These are phyloP conservation scores for Saccharum spontaneum DNA, from an alignment of 176 grass and related monocot genomes.

Conservation along the genomic window DNA sequence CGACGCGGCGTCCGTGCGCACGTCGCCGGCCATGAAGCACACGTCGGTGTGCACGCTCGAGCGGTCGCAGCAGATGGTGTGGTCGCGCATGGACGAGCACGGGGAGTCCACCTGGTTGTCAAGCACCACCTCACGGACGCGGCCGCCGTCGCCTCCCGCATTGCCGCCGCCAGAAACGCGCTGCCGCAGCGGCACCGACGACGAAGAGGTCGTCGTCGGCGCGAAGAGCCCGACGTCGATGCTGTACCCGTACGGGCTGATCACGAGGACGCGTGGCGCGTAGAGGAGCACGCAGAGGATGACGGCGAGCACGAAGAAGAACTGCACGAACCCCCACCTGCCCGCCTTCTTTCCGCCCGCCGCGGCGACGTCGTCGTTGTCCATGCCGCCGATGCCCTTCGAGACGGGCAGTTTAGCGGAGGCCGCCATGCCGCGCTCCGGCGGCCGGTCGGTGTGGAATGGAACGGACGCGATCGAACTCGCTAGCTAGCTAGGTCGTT, in stretches of 20 bases:
- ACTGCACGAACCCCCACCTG: conserved; percentile 2
- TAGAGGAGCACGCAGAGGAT: conserved; percentile 49
- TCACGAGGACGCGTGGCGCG: conserved; percentile 26
- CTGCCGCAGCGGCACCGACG: background rate
- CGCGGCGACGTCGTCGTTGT: background rate
- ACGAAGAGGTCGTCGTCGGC: background rate
- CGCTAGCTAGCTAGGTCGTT: background rate
- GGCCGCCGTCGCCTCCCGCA: background rate
- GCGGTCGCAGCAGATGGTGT: conserved; percentile 80
- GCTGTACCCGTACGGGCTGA: background rate
- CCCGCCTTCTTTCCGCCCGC: background rate
- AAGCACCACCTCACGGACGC: background rate
- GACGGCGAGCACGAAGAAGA: conserved; percentile 52
- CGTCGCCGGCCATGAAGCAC: conserved; percentile 82
- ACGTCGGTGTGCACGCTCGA: conserved; percentile 59
- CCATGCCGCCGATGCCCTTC: background rate
- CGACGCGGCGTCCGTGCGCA: conserved; percentile 50
- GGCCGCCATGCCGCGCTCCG: background rate
- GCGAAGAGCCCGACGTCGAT: conserved; percentile 11
- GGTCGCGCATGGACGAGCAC: conserved; percentile 34
- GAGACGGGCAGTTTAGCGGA: background rate
- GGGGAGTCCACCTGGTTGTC: conserved; percentile 50
- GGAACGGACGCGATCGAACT: background rate
- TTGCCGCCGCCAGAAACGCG: background rate
- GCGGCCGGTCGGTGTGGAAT: background rate